Conservation (phyloP, 768 basidiomycete species). For the Terana coerulea region DNA sequence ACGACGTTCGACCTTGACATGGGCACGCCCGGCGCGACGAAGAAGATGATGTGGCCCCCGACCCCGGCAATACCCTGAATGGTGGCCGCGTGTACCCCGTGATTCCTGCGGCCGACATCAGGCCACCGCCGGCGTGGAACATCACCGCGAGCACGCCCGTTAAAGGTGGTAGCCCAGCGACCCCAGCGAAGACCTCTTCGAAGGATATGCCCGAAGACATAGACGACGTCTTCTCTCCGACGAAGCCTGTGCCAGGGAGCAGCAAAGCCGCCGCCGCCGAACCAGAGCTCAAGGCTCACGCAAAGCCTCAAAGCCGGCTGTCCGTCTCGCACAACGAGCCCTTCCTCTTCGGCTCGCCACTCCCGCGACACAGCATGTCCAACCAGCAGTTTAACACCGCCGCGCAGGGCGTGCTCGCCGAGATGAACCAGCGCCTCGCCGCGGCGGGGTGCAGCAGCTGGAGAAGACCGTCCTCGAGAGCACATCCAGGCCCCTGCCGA, state of each 20-base stretch:
- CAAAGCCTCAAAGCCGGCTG: not conserved
- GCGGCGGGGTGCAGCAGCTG: conserved; percentile 52
- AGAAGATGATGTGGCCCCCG: conserved; percentile 40
- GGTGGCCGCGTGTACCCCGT: conserved; percentile 36
- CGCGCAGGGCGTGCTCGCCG: conserved; percentile 69
- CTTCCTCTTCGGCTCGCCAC: conserved; percentile 78
- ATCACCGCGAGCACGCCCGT: not conserved
- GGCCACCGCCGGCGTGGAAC: conserved; percentile 6
- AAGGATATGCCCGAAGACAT: conserved; percentile 7
- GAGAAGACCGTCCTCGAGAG: conserved; percentile 42
- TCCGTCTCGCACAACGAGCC: conserved; percentile 36
- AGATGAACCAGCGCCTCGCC: conserved; percentile 74
- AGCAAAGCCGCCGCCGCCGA: not conserved
- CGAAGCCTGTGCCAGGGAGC: conserved; percentile 16
- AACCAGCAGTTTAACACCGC: conserved; percentile 65
- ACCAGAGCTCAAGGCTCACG: not conserved
- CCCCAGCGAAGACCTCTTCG: conserved; percentile 12
- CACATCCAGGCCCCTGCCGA: not conserved
- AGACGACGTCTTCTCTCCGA: conserved; percentile 43
- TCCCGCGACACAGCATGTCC: conserved; percentile 56
- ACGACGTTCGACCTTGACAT: conserved; percentile 68
- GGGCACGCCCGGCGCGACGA: conserved; percentile 42
- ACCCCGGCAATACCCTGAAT: conserved; percentile 25
- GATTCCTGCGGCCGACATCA: conserved; percentile 30
- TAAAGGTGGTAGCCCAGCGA: too few relatives aligned